Percentiles rank a stretch among this genome's conserved stretches.
Evolutionary conservation across 140 eudicot species (phyloP).

Genomic region (Anethum foeniculum): DNA sequence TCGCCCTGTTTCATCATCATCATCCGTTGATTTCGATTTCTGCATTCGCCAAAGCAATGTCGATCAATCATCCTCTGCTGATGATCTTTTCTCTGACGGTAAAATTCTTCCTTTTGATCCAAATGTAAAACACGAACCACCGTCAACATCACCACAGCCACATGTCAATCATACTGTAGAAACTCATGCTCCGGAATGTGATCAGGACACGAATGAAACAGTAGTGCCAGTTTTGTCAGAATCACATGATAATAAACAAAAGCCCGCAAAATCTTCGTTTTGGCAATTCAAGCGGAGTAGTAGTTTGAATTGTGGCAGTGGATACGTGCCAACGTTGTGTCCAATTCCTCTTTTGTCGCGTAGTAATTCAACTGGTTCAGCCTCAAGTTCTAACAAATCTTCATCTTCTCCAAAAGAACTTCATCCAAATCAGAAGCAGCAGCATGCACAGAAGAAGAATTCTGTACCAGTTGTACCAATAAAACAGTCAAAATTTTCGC

Average conservation of each 20-base stretch:
- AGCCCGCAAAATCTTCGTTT: constrained; percentile 42
- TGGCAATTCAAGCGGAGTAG: constrained; percentile 73
- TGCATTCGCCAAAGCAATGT: constrained; percentile 34
- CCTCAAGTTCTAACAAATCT: constrained; percentile 31
- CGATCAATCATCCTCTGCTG: constrained; percentile 56
- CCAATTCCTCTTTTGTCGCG: constrained; percentile 64
- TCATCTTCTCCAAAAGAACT: constrained; percentile 23
- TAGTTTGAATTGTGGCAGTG: constrained; percentile 56
- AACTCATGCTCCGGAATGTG: background rate
- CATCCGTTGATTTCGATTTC: constrained; percentile 61
- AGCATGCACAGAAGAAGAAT: constrained; percentile 10
- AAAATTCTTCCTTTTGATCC: constrained; percentile 39
- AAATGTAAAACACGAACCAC: constrained; percentile 12
- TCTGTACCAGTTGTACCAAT: background rate
- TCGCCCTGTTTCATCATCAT: constrained; percentile 27
- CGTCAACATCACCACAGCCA: background rate
- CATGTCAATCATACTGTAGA: background rate
- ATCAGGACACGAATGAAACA: background rate
- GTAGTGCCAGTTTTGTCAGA: background rate
- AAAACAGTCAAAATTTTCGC: background rate
- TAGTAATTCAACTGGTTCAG: constrained; percentile 79
- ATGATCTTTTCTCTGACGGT: constrained; percentile 72
- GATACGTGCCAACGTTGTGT: constrained; percentile 57
- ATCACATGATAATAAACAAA: background rate
- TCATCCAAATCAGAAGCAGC: constrained; percentile 30